Percentiles rank a stretch among this genome's conserved stretches.
phyloP scores from a whole-genome alignment of 139 green algal genomes.

The Parachlorella kessleri region DNA sequence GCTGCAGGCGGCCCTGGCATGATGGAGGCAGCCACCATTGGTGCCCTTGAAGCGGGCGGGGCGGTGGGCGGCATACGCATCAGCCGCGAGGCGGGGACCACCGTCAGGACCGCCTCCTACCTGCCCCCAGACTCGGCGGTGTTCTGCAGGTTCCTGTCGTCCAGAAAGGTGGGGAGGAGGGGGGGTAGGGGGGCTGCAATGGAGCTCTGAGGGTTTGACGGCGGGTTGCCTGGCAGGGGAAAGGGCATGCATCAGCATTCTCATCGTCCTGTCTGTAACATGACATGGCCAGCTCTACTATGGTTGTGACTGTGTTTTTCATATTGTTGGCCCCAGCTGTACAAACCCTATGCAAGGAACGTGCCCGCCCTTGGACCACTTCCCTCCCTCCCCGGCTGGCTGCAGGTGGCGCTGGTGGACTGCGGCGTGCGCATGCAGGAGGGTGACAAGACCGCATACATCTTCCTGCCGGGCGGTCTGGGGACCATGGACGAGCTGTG shows the following conservation, averaged over 20 bases:
- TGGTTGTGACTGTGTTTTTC: too few relatives aligned
- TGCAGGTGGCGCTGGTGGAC: conserved; percentile 51
- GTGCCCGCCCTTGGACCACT: too few relatives aligned
- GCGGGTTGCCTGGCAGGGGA: too few relatives aligned
- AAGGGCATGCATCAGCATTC: too few relatives aligned
- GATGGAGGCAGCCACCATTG: conserved; percentile 56
- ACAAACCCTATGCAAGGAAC: too few relatives aligned
- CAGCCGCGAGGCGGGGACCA: conserved; percentile 68
- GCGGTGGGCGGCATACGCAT: conserved; percentile 69
- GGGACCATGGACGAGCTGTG: conserved; percentile 37
- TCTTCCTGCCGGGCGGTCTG: conserved; percentile 76
- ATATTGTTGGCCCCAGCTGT: too few relatives aligned
- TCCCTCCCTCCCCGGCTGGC: neutral
- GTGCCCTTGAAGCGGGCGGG: conserved; percentile 51
- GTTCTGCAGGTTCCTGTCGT: conserved; percentile 61
- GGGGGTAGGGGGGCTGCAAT: too few relatives aligned
- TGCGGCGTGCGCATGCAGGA: conserved; percentile 43
- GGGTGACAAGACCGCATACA: conserved; percentile 64
- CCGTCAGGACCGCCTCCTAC: conserved; percentile 57
- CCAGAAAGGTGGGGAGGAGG: conserved; percentile 42
- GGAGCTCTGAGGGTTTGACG: too few relatives aligned
- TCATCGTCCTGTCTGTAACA: too few relatives aligned
- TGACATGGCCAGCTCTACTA: too few relatives aligned
- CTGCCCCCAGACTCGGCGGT: conserved; percentile 41
- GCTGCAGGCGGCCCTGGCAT: conserved; percentile 67